These are phyloP conservation scores for Aureobasidium sp. DNA, from an alignment of 2,329 filamentous ascomycete genomes.

Conservation along the genomic window DNA sequence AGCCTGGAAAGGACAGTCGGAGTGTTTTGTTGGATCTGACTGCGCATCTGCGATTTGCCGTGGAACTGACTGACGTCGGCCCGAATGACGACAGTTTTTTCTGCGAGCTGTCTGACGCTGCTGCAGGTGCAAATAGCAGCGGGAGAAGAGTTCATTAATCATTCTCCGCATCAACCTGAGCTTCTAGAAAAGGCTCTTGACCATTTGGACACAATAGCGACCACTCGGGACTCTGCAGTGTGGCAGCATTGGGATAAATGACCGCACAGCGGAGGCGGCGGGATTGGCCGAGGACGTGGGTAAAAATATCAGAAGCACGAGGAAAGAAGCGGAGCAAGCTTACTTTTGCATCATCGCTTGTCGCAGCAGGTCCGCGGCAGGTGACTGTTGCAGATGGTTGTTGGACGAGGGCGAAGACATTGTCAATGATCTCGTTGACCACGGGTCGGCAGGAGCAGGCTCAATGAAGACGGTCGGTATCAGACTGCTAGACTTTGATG, in stretches of 20 bases:
- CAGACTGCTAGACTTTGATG: slow-evolving; percentile 36
- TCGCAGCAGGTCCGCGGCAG: slow-evolving; percentile 51
- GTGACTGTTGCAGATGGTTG: slow-evolving; percentile 34
- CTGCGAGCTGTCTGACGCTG: slow-evolving; percentile 2
- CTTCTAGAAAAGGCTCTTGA: slow-evolving; percentile 9
- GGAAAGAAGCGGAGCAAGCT: slow-evolving; percentile 28
- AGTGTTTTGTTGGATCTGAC: slow-evolving; percentile 7
- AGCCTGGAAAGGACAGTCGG: neutral
- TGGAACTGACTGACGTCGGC: neutral
- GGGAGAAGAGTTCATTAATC: neutral
- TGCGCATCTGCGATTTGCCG: slow-evolving; percentile 4
- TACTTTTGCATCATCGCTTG: slow-evolving; percentile 54
- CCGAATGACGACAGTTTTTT: slow-evolving; percentile 15
- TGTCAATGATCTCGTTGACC: slow-evolving; percentile 22
- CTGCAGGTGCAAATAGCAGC: neutral
- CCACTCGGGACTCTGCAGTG: slow-evolving; percentile 7
- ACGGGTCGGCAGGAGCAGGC: slow-evolving; percentile 20
- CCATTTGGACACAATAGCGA: neutral
- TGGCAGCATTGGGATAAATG: neutral
- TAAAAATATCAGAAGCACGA: slow-evolving; percentile 13
- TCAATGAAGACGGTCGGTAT: slow-evolving; percentile 38
- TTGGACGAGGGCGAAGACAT: slow-evolving; percentile 32
- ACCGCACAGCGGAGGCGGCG: neutral
- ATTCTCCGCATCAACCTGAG: neutral
- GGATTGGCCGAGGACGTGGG: neutral